A percentile compares a stretch with the other conserved stretches of the same genome.
Conservation (phyloP, 2,329 filamentous ascomycete genomes). For the Coniochaeta ligniaria region DNA sequence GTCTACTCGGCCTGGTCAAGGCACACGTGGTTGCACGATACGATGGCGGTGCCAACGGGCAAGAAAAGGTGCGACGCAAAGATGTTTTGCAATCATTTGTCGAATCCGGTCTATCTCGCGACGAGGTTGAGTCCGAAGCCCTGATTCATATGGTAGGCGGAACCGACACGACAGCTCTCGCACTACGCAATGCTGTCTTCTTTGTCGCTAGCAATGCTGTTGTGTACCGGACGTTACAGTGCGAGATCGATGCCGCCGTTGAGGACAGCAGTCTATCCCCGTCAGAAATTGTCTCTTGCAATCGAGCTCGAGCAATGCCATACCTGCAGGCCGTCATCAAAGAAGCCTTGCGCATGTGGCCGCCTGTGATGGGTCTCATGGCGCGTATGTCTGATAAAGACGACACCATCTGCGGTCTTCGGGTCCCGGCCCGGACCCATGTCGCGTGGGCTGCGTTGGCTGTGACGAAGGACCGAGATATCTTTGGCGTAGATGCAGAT, state of each 20-base stretch:
- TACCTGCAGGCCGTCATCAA: constrained; percentile 9
- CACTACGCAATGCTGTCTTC: constrained; percentile 7
- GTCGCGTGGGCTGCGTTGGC: constrained; percentile 4
- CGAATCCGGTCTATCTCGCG: constrained; percentile 4
- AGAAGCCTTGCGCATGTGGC: constrained; percentile 8
- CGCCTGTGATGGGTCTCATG: constrained; percentile 6
- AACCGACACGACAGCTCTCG: constrained; percentile 9
- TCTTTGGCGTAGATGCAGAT: constrained; percentile 8
- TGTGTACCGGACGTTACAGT: constrained; percentile 5
- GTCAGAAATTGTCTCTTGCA: neutral
- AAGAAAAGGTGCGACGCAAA: neutral
- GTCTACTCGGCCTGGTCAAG: constrained; percentile 8
- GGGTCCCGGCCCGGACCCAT: constrained; percentile 7
- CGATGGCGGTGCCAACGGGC: constrained; percentile 2
- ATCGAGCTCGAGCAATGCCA: constrained; percentile 3
- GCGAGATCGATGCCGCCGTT: constrained; percentile 7
- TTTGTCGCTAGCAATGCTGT: constrained; percentile 5
- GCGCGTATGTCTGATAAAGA: constrained; percentile 2
- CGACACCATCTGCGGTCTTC: constrained; percentile 5
- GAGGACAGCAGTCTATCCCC: neutral
- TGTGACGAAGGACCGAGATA: constrained; percentile 4
- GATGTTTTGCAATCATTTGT: constrained; percentile 11
- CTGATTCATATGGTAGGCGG: constrained; percentile 10
- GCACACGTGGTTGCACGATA: constrained; percentile 12
- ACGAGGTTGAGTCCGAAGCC: constrained; percentile 9